Base-by-base conservation (phyloP, 495 filamentous ascomycete genomes). In the Paragyromitra xinjiangensis region DNA sequence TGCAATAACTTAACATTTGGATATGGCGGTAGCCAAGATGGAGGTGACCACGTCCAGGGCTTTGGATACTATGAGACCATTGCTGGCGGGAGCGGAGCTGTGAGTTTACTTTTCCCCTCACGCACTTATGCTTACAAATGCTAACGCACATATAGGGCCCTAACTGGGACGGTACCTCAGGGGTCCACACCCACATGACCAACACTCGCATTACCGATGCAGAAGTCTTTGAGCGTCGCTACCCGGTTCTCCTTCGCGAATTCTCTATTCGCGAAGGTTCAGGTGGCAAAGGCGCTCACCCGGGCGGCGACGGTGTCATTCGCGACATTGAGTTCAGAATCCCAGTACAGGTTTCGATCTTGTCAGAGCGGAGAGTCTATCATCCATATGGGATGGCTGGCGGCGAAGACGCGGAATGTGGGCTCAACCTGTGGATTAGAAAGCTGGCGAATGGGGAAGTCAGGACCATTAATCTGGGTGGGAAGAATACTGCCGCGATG, bases 11-110 rank as follows among this genome's bases (percentile, higher is more conserved):
- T 94, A 14, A 92, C 91, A 0, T 92, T 94, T 62, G 90, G 91
- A 9, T 97, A 93, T 70, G 95, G 95, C 70, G 90, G 91, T 42
- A 94, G 94, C 78, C 84, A 90, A 19, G 86, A 89, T n/a, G 90
- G 89, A 40, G 81, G 91, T 78, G 79, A 85, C 6, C 87, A 86
- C 59, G 86, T 90, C 44, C 88, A 87, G 67, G 94, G 94, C 16
- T 99, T 99, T 83, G 95, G 95, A 19, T 99, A 99, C 87, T 98
- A 98, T 85, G 94, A 98, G 85, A 98, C 94, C 0, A 97, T 98
- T 81, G 94, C 95, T 2, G 95, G 95, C 34, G 95, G 95, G 8
- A 92, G 90, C 77, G 95, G 95, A 64, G 95, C 95, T 0, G 80
- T 78, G 44, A 56, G 77, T 77, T 53, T 61, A 22, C n/a, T 58